A percentile compares a stretch with the other conserved stretches of the same genome.
Conservation (phyloP, 2,329 filamentous ascomycete species). For the Hirsutella rhossiliensis region DNA sequence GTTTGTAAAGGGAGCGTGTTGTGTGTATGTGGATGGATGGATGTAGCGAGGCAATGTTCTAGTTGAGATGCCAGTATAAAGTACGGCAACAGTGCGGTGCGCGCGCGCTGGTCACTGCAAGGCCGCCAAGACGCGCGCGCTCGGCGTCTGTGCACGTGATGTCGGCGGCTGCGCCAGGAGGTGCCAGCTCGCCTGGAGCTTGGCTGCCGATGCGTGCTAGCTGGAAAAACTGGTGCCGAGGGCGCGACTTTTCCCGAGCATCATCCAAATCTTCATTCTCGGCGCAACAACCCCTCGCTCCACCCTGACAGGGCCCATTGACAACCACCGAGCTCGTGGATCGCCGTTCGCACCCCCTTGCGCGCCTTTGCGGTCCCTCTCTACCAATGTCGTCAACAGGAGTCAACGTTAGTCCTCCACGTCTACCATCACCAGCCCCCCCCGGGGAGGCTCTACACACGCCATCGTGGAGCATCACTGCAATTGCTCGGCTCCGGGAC, state of each 20-base stretch:
- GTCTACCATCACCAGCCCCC: conserved; percentile 8
- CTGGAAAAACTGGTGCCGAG: conserved; percentile 23
- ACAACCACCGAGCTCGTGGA: conserved; percentile 24
- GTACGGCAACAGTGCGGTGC: too few species aligned
- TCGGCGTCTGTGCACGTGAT: conserved; percentile 11
- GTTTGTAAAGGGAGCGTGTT: too few species aligned
- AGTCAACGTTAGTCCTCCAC: conserved; percentile 47
- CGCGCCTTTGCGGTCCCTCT: conserved; percentile 28
- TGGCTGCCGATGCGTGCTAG: conserved; percentile 6
- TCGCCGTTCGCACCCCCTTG: conserved; percentile 23
- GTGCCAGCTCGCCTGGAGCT: conserved; percentile 19
- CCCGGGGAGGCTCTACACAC: background rate
- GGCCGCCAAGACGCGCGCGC: background rate
- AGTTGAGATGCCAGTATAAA: too few species aligned
- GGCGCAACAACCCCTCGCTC: conserved; percentile 26
- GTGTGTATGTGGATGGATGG: too few species aligned
- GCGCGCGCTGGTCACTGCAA: background rate
- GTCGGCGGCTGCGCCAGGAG: background rate
- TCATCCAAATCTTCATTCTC: conserved; percentile 26
- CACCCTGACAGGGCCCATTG: conserved; percentile 31
- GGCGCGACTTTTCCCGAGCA: conserved; percentile 32
- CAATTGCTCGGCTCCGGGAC: conserved; percentile 1
- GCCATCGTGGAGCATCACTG: background rate
- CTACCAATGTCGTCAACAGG: conserved; percentile 53
- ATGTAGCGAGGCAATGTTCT: too few species aligned